Conservation (phyloP, 352 stramenopile species). For the Pythium insidiosum region DNA sequence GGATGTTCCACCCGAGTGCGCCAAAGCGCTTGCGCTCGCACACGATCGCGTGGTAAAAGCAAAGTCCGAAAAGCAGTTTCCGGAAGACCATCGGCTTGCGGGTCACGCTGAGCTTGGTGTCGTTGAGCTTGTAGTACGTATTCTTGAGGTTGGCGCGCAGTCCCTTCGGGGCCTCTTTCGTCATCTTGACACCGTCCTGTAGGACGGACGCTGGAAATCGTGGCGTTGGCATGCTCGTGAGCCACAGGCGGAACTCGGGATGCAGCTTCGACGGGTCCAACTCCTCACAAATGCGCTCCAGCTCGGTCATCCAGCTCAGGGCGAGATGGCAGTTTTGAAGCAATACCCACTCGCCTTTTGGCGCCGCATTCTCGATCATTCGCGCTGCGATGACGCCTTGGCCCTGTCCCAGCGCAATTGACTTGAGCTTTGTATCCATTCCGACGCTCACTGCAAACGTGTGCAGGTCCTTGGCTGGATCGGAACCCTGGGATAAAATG, state of each 20-base stretch:
- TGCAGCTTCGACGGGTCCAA: conserved; percentile 75
- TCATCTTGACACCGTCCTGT: conserved; percentile 96
- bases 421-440: conserved; percentile 88
- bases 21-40: conserved; percentile 94
- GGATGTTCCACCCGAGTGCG: conserved; percentile 94
- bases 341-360: conserved; percentile 91
- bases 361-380: conserved; percentile 86
- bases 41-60: conserved; percentile 88
- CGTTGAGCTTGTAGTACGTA: conserved; percentile 92
- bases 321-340: conserved; percentile 94
- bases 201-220: conserved; percentile 89
- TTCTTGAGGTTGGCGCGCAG: conserved; percentile 91
- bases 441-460: conserved; percentile 82
- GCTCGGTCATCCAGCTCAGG: conserved; percentile 92
- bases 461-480: conserved; percentile 91
- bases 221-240: conserved; percentile 84
- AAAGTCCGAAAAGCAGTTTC: conserved; percentile 93
- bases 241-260: conserved; percentile 92
- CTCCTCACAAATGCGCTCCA: conserved; percentile 93
- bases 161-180: conserved; percentile 93
- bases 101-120: conserved; percentile 78
- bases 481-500: conserved; percentile 89
- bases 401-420: conserved; percentile 91
- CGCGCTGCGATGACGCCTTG: conserved; percentile 86
- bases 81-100: conserved; percentile 84